These are phyloP conservation scores for Geoglossum cookeanum DNA, from an alignment of 2,329 filamentous ascomycete species.

Conservation along the genomic window DNA sequence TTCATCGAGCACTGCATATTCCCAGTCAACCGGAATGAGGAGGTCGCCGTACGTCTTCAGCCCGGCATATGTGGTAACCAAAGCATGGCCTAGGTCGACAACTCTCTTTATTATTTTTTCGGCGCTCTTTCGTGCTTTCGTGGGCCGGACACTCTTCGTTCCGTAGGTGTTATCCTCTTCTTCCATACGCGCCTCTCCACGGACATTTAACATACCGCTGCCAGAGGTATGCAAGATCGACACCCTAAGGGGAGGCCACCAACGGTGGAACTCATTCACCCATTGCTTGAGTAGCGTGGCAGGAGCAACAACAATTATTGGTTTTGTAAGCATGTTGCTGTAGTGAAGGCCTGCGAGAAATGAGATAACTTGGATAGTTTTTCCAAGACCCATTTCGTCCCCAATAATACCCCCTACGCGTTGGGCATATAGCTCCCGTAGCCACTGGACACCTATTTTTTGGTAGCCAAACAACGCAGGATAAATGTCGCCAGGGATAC, in stretches of 20 bases:
- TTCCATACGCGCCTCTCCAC: constrained; percentile 40
- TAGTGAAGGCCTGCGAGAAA: constrained; percentile 86
- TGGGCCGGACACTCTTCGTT: constrained; percentile 14
- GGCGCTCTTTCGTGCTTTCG: constrained; percentile 47
- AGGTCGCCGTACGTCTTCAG: constrained; percentile 81
- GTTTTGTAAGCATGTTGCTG: constrained; percentile 65
- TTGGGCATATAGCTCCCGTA: constrained; percentile 79
- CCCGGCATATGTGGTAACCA: constrained; percentile 90
- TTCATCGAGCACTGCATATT: constrained; percentile 85
- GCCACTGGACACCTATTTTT: constrained; percentile 91
- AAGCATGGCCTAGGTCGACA: constrained; percentile 66
- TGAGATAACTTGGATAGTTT: constrained; percentile 66
- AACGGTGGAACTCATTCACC: constrained; percentile 95
- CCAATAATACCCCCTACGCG: constrained; percentile 86
- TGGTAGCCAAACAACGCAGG: constrained; percentile 91
- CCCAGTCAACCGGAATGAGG: constrained; percentile 71
- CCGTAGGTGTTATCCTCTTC: constrained; percentile 28
- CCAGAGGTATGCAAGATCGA: constrained; percentile 90
- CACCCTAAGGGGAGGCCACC: constrained; percentile 97
- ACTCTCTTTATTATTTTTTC: constrained; percentile 69
- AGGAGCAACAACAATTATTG: constrained; percentile 79
- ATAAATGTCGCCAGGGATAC: constrained; percentile 79
- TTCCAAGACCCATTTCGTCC: constrained; percentile 97
- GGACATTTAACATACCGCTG: constrained; percentile 81
- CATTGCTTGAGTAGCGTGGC: constrained; percentile 92